phyloP scores from a whole-genome alignment of 2,329 filamentous ascomycete species.

The Fusarium mundagurra region DNA sequence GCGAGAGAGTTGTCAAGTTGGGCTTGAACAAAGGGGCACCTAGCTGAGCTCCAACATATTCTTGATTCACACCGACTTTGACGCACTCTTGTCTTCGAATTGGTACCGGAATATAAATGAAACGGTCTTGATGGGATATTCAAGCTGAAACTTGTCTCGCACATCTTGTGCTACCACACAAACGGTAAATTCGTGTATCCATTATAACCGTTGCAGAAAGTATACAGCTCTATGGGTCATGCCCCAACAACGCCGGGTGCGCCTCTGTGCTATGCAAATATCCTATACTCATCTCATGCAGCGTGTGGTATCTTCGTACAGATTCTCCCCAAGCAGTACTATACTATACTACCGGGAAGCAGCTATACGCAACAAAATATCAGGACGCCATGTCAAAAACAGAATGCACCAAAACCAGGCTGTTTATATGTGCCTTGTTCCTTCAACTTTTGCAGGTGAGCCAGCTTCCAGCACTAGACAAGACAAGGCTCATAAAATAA shows the following conservation, averaged over 20 bases:
- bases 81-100: not conserved
- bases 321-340: not conserved
- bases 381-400: conserved; percentile 15
- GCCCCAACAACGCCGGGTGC: conserved; percentile 31
- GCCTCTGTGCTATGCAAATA: conserved; percentile 33
- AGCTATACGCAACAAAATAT: conserved; percentile 14
- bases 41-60: not conserved
- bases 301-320: conserved; percentile 29
- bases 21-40: conserved; percentile 25
- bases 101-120: not conserved
- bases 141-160: conserved; percentile 10
- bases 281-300: conserved; percentile 29
- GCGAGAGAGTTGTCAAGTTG: conserved; percentile 56
- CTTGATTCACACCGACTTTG: not conserved
- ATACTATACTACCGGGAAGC: conserved; percentile 2
- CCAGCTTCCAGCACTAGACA: conserved; percentile 22
- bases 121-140: not conserved
- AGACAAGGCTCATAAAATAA: conserved; percentile 24
- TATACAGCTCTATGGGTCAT: conserved; percentile 29
- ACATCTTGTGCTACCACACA: conserved; percentile 4
- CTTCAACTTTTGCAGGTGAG: conserved; percentile 22
- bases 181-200: conserved; percentile 19
- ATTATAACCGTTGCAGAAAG: conserved; percentile 20
- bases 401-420: conserved; percentile 20
- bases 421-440: conserved; percentile 22